These are phyloP conservation scores for Meyerozyma sp. DNA, from an alignment of 1,139 yeast species.

Conservation along the genomic window DNA sequence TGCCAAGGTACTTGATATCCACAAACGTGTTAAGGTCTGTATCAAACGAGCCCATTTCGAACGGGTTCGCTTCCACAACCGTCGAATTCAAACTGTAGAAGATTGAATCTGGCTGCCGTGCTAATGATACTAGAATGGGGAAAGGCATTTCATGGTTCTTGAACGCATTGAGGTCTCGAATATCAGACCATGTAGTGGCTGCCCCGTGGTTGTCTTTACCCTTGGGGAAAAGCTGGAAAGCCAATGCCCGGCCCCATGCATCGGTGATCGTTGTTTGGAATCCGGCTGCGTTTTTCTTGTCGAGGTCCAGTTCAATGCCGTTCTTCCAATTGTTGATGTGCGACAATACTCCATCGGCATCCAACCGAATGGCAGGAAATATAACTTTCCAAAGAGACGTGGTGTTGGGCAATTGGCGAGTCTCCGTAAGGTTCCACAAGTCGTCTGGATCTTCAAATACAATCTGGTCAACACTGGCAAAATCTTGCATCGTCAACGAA, in stretches of 20 bases:
- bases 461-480: slow-evolving; percentile 29
- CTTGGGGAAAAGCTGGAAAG: slow-evolving; percentile 32
- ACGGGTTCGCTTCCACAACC: slow-evolving; percentile 37
- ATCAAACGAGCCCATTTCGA: slow-evolving; percentile 41
- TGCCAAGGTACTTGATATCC: slow-evolving; percentile 32
- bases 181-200: slow-evolving; percentile 27
- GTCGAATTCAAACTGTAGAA: slow-evolving; percentile 33
- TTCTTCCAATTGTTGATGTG: slow-evolving; percentile 28
- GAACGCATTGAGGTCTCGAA: slow-evolving; percentile 23
- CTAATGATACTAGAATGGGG: slow-evolving; percentile 32
- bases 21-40: slow-evolving; percentile 33
- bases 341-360: slow-evolving; percentile 20
- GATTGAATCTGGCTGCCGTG: slow-evolving; percentile 30
- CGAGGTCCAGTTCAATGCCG: slow-evolving; percentile 25
- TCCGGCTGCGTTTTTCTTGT: slow-evolving; percentile 28
- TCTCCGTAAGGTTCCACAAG: slow-evolving; percentile 31
- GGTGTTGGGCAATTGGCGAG: slow-evolving; percentile 25
- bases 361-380: slow-evolving; percentile 17
- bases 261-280: slow-evolving; percentile 27
- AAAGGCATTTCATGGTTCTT: slow-evolving; percentile 36
- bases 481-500: slow-evolving; percentile 29
- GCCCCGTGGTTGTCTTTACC: slow-evolving; percentile 19
- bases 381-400: slow-evolving; percentile 17
- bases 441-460: slow-evolving; percentile 22
- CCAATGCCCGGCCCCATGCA: slow-evolving; percentile 35